Evolutionary conservation across 2,329 filamentous ascomycete genomes (phyloP).

Genomic region (Botrytis deweyae): DNA sequence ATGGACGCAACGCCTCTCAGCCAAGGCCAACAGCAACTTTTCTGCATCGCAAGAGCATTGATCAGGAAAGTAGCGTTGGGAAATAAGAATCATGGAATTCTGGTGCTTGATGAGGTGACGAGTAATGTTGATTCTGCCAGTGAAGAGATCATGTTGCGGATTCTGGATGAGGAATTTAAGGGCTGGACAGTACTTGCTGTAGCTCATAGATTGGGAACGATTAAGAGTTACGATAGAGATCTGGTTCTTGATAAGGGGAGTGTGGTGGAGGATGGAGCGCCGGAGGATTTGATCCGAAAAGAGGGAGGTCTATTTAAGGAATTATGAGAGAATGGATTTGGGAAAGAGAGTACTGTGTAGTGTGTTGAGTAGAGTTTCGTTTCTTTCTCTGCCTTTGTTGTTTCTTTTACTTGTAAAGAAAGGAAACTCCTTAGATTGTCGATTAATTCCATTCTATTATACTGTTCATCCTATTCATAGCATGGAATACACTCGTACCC

Average conservation of each 20-base stretch:
- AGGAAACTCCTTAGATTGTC: neutral
- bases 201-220: constrained; percentile 39
- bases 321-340: constrained; percentile 7
- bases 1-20: constrained; percentile 59
- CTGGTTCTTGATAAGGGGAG: constrained; percentile 47
- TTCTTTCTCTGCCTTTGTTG: neutral
- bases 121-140: constrained; percentile 57
- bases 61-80: constrained; percentile 30
- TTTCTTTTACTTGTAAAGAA: neutral
- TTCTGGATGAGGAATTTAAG: constrained; percentile 53
- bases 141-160: constrained; percentile 53
- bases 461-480: neutral
- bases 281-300: constrained; percentile 61
- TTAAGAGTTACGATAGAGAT: constrained; percentile 47
- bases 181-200: constrained; percentile 49
- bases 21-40: constrained; percentile 50
- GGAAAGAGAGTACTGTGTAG: neutral
- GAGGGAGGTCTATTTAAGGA: constrained; percentile 4
- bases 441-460: too few relatives aligned
- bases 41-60: constrained; percentile 49
- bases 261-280: constrained; percentile 82
- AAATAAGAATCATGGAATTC: constrained; percentile 39
- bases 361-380: neutral
- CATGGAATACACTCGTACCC: neutral
- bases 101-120: constrained; percentile 46